These are phyloP conservation scores for Linum usitatissimum DNA, from an alignment of 345 rosid genomes.

Conservation along the genomic window DNA sequence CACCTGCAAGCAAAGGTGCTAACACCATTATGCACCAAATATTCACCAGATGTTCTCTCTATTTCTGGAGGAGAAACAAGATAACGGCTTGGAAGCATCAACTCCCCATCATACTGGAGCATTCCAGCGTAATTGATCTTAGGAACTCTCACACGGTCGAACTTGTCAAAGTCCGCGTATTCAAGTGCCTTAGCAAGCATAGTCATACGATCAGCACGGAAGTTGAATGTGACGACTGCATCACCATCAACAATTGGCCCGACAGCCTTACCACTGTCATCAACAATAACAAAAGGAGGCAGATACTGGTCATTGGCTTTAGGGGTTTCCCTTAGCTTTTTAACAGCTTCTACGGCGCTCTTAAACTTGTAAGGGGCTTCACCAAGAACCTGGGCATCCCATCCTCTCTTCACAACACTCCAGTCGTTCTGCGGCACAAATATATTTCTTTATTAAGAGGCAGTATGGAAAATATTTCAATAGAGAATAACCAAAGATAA, in stretches of 20 bases:
- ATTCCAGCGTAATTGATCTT: conserved; percentile 89
- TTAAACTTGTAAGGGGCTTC: conserved; percentile 88
- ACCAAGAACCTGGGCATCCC: conserved; percentile 99
- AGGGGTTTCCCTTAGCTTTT: conserved; percentile 56
- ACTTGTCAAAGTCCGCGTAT: conserved; percentile 73
- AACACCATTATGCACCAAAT: conserved; percentile 65
- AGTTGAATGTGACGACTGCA: conserved; percentile 88
- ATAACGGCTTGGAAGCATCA: conserved; percentile 72
- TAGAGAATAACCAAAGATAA: not conserved
- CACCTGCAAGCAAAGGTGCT: conserved; percentile 95
- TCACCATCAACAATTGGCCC: conserved; percentile 92
- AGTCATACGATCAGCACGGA: conserved; percentile 93
- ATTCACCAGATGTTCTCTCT: conserved; percentile 94
- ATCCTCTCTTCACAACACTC: conserved; percentile 85
- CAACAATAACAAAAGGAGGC: conserved; percentile 86
- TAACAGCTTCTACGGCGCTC: conserved; percentile 81
- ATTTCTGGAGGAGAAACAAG: conserved; percentile 98
- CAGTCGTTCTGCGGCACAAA: conserved; percentile 65
- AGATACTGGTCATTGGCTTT: conserved; percentile 80
- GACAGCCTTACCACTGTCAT: conserved; percentile 62
- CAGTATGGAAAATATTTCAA: not conserved
- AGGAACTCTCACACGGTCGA: conserved; percentile 81
- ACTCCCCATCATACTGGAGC: conserved; percentile 97
- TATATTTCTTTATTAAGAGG: not conserved
- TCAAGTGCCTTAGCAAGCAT: conserved; percentile 97